A percentile compares a stretch with the other conserved stretches of the same genome.
These are phyloP conservation scores for Puya raimondii DNA, from an alignment of 176 grass and related monocot species.

Conservation along the genomic window DNA sequence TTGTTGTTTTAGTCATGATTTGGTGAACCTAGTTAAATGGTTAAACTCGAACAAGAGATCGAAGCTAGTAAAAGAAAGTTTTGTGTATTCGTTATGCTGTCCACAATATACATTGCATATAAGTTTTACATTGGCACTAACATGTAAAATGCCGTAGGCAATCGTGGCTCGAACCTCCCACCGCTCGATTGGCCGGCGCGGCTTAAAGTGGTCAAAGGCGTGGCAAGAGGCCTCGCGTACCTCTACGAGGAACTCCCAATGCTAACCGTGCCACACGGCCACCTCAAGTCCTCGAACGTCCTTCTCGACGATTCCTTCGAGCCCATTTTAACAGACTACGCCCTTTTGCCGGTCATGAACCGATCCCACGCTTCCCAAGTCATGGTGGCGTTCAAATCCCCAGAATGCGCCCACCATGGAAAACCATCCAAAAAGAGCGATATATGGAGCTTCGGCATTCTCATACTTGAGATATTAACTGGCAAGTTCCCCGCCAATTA, in stretches of 20 bases:
- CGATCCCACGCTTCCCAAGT: conserved; percentile 41
- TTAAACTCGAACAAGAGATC: too few relatives aligned
- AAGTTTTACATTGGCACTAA: not conserved
- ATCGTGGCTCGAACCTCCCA: conserved; percentile 31
- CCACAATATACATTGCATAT: not conserved
- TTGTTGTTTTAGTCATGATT: too few relatives aligned
- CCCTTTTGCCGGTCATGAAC: conserved; percentile 54
- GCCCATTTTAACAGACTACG: conserved; percentile 75
- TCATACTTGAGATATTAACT: conserved; percentile 69
- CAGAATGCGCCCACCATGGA: conserved; percentile 40
- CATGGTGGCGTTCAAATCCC: conserved; percentile 91
- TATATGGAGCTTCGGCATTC: conserved; percentile 88
- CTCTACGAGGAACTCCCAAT: conserved; percentile 79
- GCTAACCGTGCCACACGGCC: conserved; percentile 78
- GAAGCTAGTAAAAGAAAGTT: not conserved
- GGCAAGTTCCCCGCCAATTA: conserved; percentile 74
- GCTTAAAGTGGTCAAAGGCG: conserved; percentile 76
- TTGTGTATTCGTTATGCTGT: not conserved
- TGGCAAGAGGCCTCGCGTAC: conserved; percentile 61
- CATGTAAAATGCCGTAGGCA: conserved; percentile 20
- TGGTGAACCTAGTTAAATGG: too few relatives aligned
- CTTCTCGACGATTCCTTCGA: conserved; percentile 45
- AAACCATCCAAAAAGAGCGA: conserved; percentile 64
- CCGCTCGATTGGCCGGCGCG: conserved; percentile 58
- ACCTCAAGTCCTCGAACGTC: conserved; percentile 91